A percentile compares a stretch with the other conserved stretches of the same genome.
Evolutionary conservation across 257 asterid genomes (phyloP).

Genomic region (Coffea eugenioides): DNA sequence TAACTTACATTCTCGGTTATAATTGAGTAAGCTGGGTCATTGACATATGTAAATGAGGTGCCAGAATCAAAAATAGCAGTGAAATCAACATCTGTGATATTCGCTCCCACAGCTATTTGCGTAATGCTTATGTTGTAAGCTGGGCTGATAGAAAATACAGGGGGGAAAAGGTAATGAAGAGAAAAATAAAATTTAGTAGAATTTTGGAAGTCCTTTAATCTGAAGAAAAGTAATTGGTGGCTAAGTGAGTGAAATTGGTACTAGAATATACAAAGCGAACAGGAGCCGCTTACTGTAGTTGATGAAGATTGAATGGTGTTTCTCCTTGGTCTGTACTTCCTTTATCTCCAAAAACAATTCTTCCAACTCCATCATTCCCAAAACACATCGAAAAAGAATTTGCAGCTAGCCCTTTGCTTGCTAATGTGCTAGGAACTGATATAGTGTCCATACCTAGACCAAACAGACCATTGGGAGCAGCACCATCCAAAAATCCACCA

Average conservation of each 20-base stretch:
- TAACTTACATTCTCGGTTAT: constrained; percentile 60
- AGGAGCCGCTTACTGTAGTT: constrained; percentile 53
- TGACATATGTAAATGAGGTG: constrained; percentile 87
- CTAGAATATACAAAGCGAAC: background rate
- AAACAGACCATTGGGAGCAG: constrained; percentile 91
- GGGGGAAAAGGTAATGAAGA: background rate
- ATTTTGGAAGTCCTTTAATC: background rate
- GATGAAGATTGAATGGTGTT: constrained; percentile 67
- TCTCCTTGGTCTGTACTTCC: constrained; percentile 59
- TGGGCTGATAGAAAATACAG: constrained; percentile 45
- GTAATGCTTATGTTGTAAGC: constrained; percentile 77
- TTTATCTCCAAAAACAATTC: constrained; percentile 91
- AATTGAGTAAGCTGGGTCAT: constrained; percentile 70
- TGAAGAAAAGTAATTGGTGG: background rate
- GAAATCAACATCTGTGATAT: constrained; percentile 49
- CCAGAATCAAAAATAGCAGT: constrained; percentile 87
- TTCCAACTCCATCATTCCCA: constrained; percentile 79
- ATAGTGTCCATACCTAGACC: constrained; percentile 79
- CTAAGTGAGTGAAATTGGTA: background rate
- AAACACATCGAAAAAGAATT: constrained; percentile 98
- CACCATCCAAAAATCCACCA: constrained; percentile 84
- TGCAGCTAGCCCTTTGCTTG: constrained; percentile 71
- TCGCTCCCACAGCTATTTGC: constrained; percentile 56
- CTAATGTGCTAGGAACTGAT: constrained; percentile 84
- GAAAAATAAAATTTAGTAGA: background rate